Conservation (phyloP, 2,329 filamentous ascomycete genomes). For the Scedosporium dehoogii region DNA sequence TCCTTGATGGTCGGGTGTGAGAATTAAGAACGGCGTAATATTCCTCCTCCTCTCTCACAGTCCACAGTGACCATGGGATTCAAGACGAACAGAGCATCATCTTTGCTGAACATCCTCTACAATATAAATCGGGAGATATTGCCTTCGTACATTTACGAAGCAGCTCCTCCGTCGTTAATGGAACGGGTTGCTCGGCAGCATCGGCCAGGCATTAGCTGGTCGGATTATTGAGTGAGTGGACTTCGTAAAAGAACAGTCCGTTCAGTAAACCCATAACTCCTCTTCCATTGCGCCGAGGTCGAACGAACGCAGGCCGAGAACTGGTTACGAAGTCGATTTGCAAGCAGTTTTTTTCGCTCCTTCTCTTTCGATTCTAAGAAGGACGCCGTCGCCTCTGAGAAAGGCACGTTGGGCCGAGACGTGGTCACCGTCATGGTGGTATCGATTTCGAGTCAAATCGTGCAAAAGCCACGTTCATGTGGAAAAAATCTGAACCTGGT, state of each 20-base stretch:
- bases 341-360: no score
- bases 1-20: no score
- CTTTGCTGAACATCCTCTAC: no score
- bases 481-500: background rate
- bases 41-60: no score
- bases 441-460: background rate
- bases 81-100: background rate
- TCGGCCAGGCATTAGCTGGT: no score
- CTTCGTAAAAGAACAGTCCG: no score
- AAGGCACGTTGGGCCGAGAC: background rate
- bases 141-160: no score
- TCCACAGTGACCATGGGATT: background rate
- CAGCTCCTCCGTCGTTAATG: no score
- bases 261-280: background rate
- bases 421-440: slow-evolving; percentile 1
- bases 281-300: background rate
- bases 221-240: no score
- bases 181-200: no score
- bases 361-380: background rate
- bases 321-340: background rate
- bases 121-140: no score
- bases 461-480: background rate
- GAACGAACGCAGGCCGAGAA: background rate
- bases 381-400: background rate
- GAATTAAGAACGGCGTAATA: no score